Evolutionary conservation across 371 early-diverging fungal genomes (phyloP).

Genomic region (Umbelopsis sp.): DNA sequence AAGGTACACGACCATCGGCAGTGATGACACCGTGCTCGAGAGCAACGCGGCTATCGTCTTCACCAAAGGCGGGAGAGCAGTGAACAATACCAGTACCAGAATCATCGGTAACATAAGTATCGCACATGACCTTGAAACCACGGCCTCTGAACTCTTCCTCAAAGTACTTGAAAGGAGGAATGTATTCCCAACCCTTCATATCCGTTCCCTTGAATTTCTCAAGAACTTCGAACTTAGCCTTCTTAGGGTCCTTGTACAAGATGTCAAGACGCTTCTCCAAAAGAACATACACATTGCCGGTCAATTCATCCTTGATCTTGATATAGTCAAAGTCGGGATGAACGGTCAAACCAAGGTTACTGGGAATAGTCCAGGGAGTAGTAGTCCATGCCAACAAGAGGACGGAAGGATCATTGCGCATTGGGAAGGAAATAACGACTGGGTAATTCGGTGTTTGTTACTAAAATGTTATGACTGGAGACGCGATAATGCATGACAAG

Average conservation of each 20-base stretch:
- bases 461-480: background rate
- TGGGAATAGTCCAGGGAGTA: slow-evolving; percentile 99
- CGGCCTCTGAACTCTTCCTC: slow-evolving; percentile 70
- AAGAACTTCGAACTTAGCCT: slow-evolving; percentile 90
- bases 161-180: slow-evolving; percentile 94
- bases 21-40: slow-evolving; percentile 82
- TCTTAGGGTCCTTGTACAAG: slow-evolving; percentile 94
- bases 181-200: slow-evolving; percentile 91
- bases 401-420: slow-evolving; percentile 78
- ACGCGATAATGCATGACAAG: background rate
- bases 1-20: slow-evolving; percentile 88
- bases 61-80: slow-evolving; percentile 99
- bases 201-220: slow-evolving; percentile 83
- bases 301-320: slow-evolving; percentile 87
- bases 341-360: slow-evolving; percentile 95
- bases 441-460: too few species aligned
- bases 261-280: slow-evolving; percentile 82
- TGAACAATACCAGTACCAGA: slow-evolving; percentile 99
- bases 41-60: slow-evolving; percentile 99
- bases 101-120: slow-evolving; percentile 94
- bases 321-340: slow-evolving; percentile 95
- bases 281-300: slow-evolving; percentile 85
- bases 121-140: slow-evolving; percentile 90
- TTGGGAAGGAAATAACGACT: slow-evolving; percentile 96
- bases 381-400: slow-evolving; percentile 99